Base-by-base conservation (phyloP, 768 basidiomycete species). In the Rubroboletus pulcherrimus region DNA sequence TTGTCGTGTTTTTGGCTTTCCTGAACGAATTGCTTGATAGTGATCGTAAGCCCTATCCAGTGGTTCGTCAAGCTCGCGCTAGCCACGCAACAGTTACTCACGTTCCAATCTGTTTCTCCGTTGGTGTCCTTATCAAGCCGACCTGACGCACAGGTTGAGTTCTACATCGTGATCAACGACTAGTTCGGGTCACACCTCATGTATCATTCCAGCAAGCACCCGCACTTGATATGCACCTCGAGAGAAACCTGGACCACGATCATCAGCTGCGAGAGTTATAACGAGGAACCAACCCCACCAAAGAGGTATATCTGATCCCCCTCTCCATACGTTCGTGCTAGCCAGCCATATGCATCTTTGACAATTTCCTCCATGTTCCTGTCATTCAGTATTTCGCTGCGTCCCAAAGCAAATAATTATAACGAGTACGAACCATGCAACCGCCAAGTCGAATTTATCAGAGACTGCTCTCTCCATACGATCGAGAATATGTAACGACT, bases 221-320 rank as follows among this genome's bases (percentile, higher is more conserved):
- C 77, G 69, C 0, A 73, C 75, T 51, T 74, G 71, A 55, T 75
- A 76, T 31, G 75, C 74, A 24, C 78, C 78, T 30, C 78, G 70
- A 31, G 77, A 78, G 56, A 80, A 80, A 30, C 72, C 72, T 73
- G 26, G 0, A 29, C 8, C 10, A 6, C 1, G 2, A 42, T 30
- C 3, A 29, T 49, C 12, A 44, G 14, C 29, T 11, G 12, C 41
- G 1, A 44, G 24, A 17, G 15, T 0, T 6, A 8, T 7, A 10
- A n/a, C 7, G 2, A 48, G 14, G 38, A 49, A 41, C 3, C 4
- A 15, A 34, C 33, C 51, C 1, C 38, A 72, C 73, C 73, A 46
- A 74, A 74, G 17, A 74, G 61, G 53, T 64, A 74, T 52, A 75
- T 73, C 5, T 59, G 60, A 44, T 74, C 73, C 2, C 71, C 73